Conservation (phyloP, 352 stramenopile genomes). For the Nothophytophthora sp. region DNA sequence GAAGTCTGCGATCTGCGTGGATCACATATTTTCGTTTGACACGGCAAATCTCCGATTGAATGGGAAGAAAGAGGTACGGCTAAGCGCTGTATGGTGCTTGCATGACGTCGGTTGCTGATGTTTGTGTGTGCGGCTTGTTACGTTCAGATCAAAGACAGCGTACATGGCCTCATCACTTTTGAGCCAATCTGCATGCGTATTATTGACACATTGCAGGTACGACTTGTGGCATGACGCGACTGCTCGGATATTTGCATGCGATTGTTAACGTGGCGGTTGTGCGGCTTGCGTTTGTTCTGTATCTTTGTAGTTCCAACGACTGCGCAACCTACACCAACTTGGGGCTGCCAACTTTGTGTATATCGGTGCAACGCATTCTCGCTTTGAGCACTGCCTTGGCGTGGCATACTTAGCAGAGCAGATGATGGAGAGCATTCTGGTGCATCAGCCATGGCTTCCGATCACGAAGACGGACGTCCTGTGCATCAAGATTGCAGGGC, state of each 20-base stretch:
- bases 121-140: background rate
- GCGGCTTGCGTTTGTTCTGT: background rate
- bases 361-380: constrained; percentile 75
- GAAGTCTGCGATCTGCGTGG: too few species aligned
- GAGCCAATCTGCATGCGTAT: constrained; percentile 83
- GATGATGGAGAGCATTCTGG: constrained; percentile 79
- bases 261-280: too few species aligned
- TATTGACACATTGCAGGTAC: constrained; percentile 78
- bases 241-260: too few species aligned
- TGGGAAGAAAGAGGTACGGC: constrained; percentile 58
- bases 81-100: too few species aligned
- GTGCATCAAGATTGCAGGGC: constrained; percentile 79
- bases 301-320: constrained; percentile 88
- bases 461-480: constrained; percentile 79
- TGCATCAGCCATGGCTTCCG: constrained; percentile 84
- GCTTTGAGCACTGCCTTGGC: constrained; percentile 91
- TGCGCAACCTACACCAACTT: constrained; percentile 95
- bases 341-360: constrained; percentile 91
- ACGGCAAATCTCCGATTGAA: too few species aligned
- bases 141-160: constrained; percentile 78
- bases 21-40: too few species aligned
- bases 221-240: background rate
- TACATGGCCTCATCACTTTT: constrained; percentile 77
- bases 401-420: constrained; percentile 94
- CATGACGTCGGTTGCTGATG: background rate